A percentile compares a stretch with the other conserved stretches of the same genome.
Conservation (phyloP, 257 asterid species). For the Handroanthus guayacan region DNA sequence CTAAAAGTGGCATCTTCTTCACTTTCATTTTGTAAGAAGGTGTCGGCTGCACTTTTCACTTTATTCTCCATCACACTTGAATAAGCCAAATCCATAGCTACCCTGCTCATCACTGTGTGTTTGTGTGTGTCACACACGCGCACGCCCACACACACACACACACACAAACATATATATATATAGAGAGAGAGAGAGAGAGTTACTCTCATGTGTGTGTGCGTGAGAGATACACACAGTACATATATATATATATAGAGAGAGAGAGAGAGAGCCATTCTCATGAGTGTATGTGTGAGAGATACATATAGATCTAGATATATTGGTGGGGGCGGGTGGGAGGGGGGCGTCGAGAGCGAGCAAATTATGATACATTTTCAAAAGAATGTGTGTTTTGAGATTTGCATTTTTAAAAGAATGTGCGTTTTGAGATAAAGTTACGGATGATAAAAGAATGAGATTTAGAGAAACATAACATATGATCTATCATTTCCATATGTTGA, state of each 20-base stretch:
- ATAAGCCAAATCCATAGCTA: conserved; percentile 41
- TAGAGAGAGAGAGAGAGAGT: neutral
- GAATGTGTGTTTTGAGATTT: neutral
- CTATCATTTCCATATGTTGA: conserved; percentile 28
- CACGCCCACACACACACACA: no score
- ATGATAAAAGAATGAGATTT: no score
- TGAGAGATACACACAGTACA: no score
- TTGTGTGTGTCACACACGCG: neutral
- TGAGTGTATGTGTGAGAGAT: no score
- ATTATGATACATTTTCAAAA: no score
- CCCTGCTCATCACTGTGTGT: neutral
- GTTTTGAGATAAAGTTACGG: conserved; percentile 33
- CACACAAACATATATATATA: neutral
- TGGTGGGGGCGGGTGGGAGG: no score
- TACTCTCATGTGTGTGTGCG: neutral
- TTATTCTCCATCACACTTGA: conserved; percentile 74
- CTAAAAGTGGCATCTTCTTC: conserved; percentile 55
- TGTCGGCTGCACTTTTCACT: conserved; percentile 85
- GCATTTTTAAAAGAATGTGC: conserved; percentile 30
- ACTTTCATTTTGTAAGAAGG: conserved; percentile 72
- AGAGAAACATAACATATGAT: conserved; percentile 28
- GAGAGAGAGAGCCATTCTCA: no score
- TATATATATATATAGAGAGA: no score
- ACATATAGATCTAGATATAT: neutral
- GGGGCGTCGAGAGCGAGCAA: no score